Percentiles rank a stretch among this genome's conserved stretches.
Conservation (phyloP, 768 basidiomycete genomes). For the Auriscalpium vulgare region DNA sequence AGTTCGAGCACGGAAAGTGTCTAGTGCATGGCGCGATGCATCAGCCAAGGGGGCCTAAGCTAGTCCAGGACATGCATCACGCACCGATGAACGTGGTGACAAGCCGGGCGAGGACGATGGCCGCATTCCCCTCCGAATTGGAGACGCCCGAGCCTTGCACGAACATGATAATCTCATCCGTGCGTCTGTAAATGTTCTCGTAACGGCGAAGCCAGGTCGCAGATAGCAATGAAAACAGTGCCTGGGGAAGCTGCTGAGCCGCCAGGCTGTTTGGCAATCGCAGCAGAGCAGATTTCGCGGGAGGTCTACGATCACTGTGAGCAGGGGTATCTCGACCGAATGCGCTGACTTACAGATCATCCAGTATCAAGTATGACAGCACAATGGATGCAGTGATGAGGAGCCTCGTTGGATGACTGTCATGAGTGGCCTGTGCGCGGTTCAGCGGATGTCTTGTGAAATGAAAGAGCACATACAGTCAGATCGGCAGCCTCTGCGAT, state of each 20-base stretch:
- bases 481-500: constrained; percentile 46
- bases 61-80: neutral
- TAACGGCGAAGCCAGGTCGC: constrained; percentile 51
- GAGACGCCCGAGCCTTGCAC: constrained; percentile 29
- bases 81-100: constrained; percentile 44
- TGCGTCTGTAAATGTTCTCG: constrained; percentile 44
- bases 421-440: constrained; percentile 16
- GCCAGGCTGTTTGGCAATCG: constrained; percentile 45
- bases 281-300: constrained; percentile 49
- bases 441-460: neutral
- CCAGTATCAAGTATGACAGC: constrained; percentile 54
- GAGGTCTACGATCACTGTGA: constrained; percentile 34
- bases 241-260: constrained; percentile 36
- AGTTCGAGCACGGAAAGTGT: constrained; percentile 49
- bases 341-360: constrained; percentile 45
- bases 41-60: too few species aligned
- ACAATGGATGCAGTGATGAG: constrained; percentile 53
- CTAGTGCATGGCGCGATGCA: constrained; percentile 25
- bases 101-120: constrained; percentile 35
- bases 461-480: constrained; percentile 31
- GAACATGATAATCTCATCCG: constrained; percentile 32
- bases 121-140: constrained; percentile 40
- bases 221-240: constrained; percentile 38
- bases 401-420: constrained; percentile 24
- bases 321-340: neutral